Evolutionary conservation across 2,329 filamentous ascomycete genomes (phyloP).

Genomic region (Cadophora sp.): DNA sequence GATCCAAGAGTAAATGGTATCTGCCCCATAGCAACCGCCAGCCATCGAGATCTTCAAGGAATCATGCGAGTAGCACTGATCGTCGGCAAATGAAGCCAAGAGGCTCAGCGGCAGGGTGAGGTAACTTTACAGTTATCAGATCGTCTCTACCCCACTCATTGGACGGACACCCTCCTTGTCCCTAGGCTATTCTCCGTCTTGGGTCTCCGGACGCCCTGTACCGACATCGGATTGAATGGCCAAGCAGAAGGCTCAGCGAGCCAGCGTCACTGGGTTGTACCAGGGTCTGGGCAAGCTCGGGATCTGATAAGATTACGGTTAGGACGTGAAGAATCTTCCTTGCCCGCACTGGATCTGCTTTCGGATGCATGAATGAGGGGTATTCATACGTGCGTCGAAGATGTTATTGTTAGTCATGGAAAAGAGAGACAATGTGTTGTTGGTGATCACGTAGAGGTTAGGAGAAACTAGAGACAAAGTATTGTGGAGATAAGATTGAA

Average conservation of each 20-base stretch:
- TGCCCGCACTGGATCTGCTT: constrained; percentile 15
- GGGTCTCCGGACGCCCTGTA: not conserved
- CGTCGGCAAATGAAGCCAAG: not conserved
- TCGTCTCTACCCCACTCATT: not conserved
- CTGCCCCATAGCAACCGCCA: not conserved
- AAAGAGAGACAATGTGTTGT: no score
- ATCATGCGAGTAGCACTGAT: not conserved
- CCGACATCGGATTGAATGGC: constrained; percentile 1
- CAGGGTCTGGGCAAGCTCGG: constrained; percentile 47
- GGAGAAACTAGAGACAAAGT: not conserved
- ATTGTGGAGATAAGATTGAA: not conserved
- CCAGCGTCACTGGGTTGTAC: not conserved
- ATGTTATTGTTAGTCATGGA: constrained; percentile 1
- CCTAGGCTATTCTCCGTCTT: not conserved
- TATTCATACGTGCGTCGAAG: not conserved
- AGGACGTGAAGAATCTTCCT: constrained; percentile 35
- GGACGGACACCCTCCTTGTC: not conserved
- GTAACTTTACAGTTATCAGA: constrained; percentile 5
- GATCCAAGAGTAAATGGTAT: not conserved
- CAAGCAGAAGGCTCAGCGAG: not conserved
- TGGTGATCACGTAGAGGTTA: not conserved
- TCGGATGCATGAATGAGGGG: not conserved
- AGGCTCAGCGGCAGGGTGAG: not conserved
- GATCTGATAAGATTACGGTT: constrained; percentile 57
- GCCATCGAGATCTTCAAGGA: not conserved